phyloP scores from a whole-genome alignment of 371 early-diverging fungal species.

The Lichtheimia hyalospora region DNA sequence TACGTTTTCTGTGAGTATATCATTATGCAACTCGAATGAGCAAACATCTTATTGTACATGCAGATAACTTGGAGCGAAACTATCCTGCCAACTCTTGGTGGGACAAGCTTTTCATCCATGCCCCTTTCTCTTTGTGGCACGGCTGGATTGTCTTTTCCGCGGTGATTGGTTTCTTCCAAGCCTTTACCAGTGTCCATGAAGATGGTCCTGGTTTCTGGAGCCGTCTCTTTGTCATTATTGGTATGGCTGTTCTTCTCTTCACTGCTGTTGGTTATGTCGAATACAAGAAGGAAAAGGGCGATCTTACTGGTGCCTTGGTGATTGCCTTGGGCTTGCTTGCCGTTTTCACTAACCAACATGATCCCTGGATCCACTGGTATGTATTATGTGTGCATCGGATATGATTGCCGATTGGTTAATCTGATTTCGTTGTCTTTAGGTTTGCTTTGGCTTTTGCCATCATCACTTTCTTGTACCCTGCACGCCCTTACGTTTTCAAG shows the following conservation, averaged over 20 bases:
- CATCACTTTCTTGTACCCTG: slow-evolving; percentile 55
- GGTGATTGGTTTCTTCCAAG: slow-evolving; percentile 63
- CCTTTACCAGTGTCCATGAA: slow-evolving; percentile 44
- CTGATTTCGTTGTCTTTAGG: slow-evolving; percentile 28
- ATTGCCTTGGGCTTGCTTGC: slow-evolving; percentile 53
- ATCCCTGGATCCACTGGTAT: slow-evolving; percentile 48
- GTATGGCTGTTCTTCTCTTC: slow-evolving; percentile 54
- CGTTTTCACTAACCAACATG: slow-evolving; percentile 44
- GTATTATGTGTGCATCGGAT: slow-evolving; percentile 29
- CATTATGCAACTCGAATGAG: not conserved
- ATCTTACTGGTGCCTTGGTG: slow-evolving; percentile 59
- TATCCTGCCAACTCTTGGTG: slow-evolving; percentile 42
- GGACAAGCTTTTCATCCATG: slow-evolving; percentile 65
- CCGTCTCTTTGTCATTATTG: slow-evolving; percentile 52
- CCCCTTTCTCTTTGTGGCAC: slow-evolving; percentile 76
- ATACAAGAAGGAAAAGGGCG: slow-evolving; percentile 62
- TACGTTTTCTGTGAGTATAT: slow-evolving; percentile 48
- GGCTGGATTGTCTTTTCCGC: slow-evolving; percentile 67
- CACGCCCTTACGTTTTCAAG: slow-evolving; percentile 51
- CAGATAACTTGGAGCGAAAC: slow-evolving; percentile 52
- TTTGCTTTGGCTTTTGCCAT: slow-evolving; percentile 53
- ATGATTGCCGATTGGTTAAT: slow-evolving; percentile 33
- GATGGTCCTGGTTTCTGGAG: slow-evolving; percentile 50
- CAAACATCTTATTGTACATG: not conserved
- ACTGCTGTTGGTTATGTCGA: slow-evolving; percentile 71